Conservation (phyloP, 2,329 filamentous ascomycete genomes). For the Catunica adiposa region DNA sequence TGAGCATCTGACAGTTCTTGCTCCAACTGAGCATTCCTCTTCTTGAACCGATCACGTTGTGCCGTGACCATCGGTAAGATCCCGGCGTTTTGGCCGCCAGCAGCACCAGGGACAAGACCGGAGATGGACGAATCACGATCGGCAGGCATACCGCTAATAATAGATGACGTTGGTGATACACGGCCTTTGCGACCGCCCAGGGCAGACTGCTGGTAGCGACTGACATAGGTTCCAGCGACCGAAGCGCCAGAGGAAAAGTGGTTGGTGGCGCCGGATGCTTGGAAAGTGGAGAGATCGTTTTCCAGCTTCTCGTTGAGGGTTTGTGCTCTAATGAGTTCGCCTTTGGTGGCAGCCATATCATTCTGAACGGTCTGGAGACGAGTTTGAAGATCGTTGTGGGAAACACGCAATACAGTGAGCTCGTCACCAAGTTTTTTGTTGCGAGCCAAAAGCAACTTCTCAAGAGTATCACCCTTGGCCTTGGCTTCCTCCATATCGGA, state of each 20-base stretch:
- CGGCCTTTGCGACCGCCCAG: conserved; percentile 47
- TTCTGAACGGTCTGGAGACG: conserved; percentile 68
- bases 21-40: conserved; percentile 82
- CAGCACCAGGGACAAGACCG: conserved; percentile 18
- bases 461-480: conserved; percentile 59
- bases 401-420: conserved; percentile 79
- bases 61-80: conserved; percentile 97
- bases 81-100: conserved; percentile 44
- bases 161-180: conserved; percentile 86
- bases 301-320: conserved; percentile 79
- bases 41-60: conserved; percentile 94
- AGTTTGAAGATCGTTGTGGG: conserved; percentile 76
- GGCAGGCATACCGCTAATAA: conserved; percentile 63
- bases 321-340: conserved; percentile 70
- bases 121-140: conserved; percentile 48
- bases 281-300: conserved; percentile 74
- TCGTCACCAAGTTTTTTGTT: conserved; percentile 97
- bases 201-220: conserved; percentile 52
- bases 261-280: conserved; percentile 66
- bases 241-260: conserved; percentile 74
- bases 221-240: conserved; percentile 79
- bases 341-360: conserved; percentile 66
- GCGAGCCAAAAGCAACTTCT: conserved; percentile 75
- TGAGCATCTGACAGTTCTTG: conserved; percentile 76
- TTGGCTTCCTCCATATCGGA: conserved; percentile 25